These are phyloP conservation scores for Pseudodiploospora longispora DNA, from an alignment of 2,329 filamentous ascomycete species.

Conservation along the genomic window DNA sequence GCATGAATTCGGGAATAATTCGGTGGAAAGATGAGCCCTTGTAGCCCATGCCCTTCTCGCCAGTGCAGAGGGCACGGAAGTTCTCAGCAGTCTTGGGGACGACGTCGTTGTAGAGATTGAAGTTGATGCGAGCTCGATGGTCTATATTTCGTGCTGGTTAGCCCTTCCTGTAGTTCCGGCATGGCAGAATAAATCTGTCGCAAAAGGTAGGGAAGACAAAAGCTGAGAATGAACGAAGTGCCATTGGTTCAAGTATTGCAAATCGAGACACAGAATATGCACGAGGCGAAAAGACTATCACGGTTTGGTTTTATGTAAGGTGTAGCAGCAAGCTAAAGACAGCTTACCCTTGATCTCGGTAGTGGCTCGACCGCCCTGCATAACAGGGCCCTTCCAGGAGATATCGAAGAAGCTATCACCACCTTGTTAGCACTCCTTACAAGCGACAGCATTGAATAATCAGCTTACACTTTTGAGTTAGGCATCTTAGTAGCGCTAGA, in stretches of 20 bases:
- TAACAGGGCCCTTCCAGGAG: slow-evolving; percentile 62
- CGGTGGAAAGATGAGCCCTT: slow-evolving; percentile 81
- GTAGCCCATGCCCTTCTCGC: slow-evolving; percentile 77
- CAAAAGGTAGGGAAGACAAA: too few species aligned
- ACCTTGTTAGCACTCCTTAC: slow-evolving; percentile 13
- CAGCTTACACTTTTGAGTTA: slow-evolving; percentile 58
- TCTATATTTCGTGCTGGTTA: too few species aligned
- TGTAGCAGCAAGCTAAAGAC: slow-evolving; percentile 3
- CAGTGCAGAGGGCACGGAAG: slow-evolving; percentile 78
- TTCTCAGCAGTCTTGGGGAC: slow-evolving; percentile 85
- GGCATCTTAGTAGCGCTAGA: slow-evolving; percentile 63
- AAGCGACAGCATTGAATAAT: background rate
- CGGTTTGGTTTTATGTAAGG: background rate
- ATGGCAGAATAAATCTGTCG: too few species aligned
- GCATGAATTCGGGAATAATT: slow-evolving; percentile 89
- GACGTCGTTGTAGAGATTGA: slow-evolving; percentile 76
- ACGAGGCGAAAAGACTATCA: background rate
- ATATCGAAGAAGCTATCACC: slow-evolving; percentile 59
- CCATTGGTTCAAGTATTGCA: too few species aligned
- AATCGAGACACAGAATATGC: too few species aligned
- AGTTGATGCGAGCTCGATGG: slow-evolving; percentile 64
- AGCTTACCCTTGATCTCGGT: slow-evolving; percentile 51
- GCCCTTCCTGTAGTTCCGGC: too few species aligned
- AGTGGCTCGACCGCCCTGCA: slow-evolving; percentile 53
- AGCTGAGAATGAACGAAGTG: too few species aligned